These are phyloP conservation scores for Salix viminalis DNA, from an alignment of 345 rosid genomes.

Conservation along the genomic window DNA sequence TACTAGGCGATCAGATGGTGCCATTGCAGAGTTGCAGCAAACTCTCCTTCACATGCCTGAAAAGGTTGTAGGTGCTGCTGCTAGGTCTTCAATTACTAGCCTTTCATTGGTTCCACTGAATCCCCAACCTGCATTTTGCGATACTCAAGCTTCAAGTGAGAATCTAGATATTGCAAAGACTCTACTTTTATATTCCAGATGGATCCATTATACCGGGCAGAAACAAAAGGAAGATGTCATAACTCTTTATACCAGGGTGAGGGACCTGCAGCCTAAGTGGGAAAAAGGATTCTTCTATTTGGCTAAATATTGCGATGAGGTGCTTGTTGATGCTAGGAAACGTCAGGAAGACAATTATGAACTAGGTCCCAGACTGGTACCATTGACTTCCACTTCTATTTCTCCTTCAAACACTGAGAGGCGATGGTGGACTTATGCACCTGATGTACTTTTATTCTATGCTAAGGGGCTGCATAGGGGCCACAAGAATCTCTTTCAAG, in stretches of 20 bases:
- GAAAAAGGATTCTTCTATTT: conserved; percentile 91
- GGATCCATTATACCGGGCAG: conserved; percentile 92
- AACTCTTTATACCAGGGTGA: conserved; percentile 74
- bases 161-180: conserved; percentile 76
- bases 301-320: conserved; percentile 93
- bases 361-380: conserved; percentile 32
- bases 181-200: conserved; percentile 83
- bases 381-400: conserved; percentile 38
- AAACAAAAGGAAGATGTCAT: conserved; percentile 95
- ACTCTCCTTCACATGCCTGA: conserved; percentile 84
- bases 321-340: conserved; percentile 88
- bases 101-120: conserved; percentile 65
- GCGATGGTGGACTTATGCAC: conserved; percentile 68
- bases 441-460: conserved; percentile 75
- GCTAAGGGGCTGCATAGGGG: conserved; percentile 95
- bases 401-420: conserved; percentile 50
- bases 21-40: conserved; percentile 84
- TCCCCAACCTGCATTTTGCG: conserved; percentile 49
- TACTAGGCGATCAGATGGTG: conserved; percentile 82
- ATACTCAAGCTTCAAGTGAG: conserved; percentile 56
- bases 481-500: conserved; percentile 91
- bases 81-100: conserved; percentile 66
- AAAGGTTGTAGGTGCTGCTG: conserved; percentile 69
- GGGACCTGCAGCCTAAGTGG: conserved; percentile 83
- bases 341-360: conserved; percentile 79